Evolutionary conservation across 257 asterid genomes (phyloP).

Genomic region (Mitragyna speciosa): DNA sequence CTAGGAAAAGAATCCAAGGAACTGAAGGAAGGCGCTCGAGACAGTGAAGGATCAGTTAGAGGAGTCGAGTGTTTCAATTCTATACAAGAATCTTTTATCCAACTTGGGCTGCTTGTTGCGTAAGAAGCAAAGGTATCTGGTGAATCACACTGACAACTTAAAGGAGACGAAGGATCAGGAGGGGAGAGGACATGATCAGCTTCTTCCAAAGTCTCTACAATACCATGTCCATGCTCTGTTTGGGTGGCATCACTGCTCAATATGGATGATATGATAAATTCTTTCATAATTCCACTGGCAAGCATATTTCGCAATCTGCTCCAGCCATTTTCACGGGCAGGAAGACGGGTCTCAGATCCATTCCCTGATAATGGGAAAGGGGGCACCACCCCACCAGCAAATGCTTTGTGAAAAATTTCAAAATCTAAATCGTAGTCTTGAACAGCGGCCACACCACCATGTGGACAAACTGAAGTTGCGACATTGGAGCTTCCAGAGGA

Average conservation of each 20-base stretch:
- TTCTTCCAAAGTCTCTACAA: constrained; percentile 30
- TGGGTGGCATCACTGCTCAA: constrained; percentile 23
- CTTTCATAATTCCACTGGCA: constrained; percentile 48
- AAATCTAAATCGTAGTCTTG: constrained; percentile 70
- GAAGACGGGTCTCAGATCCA: constrained; percentile 62
- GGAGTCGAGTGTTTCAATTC: constrained; percentile 32
- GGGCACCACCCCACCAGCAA: constrained; percentile 78
- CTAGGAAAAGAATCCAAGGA: constrained; percentile 59
- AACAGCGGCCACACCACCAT: too few species aligned
- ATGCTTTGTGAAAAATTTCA: constrained; percentile 63
- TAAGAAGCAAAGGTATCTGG: constrained; percentile 48
- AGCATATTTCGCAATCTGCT: constrained; percentile 58
- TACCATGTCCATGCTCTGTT: constrained; percentile 30
- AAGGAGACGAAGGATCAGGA: constrained; percentile 36
- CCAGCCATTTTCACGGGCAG: constrained; percentile 75
- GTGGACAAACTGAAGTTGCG: constrained; percentile 7
- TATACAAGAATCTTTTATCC: constrained; percentile 30
- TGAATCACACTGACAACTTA: constrained; percentile 42
- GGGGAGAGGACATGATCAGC: constrained; percentile 32
- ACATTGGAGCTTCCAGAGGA: constrained; percentile 16
- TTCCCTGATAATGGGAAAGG: constrained; percentile 57
- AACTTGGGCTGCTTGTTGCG: constrained; percentile 45
- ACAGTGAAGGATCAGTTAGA: constrained; percentile 35
- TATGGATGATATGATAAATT: constrained; percentile 44
- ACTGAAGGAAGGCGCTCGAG: constrained; percentile 57